Conservation (phyloP, 306 rosid species). For the Elaeagnus macrophylla region DNA sequence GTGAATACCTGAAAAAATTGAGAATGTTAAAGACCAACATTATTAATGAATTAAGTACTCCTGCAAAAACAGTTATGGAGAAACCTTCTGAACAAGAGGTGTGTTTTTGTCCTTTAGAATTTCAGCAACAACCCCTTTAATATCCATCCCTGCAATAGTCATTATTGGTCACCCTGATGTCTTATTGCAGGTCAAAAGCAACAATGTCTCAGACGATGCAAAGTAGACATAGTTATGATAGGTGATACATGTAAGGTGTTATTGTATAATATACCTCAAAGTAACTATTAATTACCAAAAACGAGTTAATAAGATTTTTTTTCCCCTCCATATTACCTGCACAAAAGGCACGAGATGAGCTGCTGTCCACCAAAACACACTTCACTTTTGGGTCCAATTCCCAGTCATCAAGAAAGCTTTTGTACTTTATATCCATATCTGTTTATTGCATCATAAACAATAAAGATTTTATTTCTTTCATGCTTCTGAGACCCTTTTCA, state of each 20-base stretch:
- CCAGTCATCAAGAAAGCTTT: constrained; percentile 84
- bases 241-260: background rate
- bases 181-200: constrained; percentile 31
- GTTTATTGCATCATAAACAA: constrained; percentile 25
- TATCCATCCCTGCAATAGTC: constrained; percentile 99
- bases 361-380: constrained; percentile 82
- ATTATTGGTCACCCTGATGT: constrained; percentile 56
- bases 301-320: background rate
- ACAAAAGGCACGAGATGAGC: constrained; percentile 87
- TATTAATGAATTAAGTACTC: constrained; percentile 19
- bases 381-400: constrained; percentile 73
- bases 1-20: constrained; percentile 59
- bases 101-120: constrained; percentile 89
- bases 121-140: constrained; percentile 99
- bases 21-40: no score
- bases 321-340: constrained; percentile 52
- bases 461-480: no score
- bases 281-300: background rate
- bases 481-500: no score
- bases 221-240: background rate
- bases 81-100: constrained; percentile 92
- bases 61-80: constrained; percentile 17
- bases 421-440: constrained; percentile 90
- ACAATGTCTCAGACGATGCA: constrained; percentile 25
- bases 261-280: background rate